phyloP scores from a whole-genome alignment of 345 rosid genomes.

The Euphorbia peplus region DNA sequence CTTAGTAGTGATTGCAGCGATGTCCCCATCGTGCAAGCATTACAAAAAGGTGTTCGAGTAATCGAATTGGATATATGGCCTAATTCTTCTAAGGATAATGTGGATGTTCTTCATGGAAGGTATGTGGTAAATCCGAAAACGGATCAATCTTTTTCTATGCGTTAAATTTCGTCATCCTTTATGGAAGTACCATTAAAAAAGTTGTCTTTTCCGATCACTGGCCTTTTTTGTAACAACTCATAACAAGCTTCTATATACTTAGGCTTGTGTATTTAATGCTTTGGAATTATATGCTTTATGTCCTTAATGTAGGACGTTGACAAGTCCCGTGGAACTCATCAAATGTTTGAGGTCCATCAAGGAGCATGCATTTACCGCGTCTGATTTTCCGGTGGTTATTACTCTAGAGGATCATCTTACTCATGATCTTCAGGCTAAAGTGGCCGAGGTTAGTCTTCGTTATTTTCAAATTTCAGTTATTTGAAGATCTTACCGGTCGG shows the following conservation, averaged over 20 bases:
- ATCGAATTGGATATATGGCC: slow-evolving; percentile 98
- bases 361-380: slow-evolving; percentile 69
- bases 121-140: slow-evolving; percentile 11
- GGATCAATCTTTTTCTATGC: not conserved
- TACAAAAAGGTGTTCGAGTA: slow-evolving; percentile 76
- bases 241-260: not conserved
- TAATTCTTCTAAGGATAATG: slow-evolving; percentile 56
- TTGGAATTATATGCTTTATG: slow-evolving; percentile 2
- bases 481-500: slow-evolving; percentile 4
- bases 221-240: not conserved
- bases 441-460: slow-evolving; percentile 55
- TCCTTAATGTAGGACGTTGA: slow-evolving; percentile 61
- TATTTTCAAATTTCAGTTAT: not conserved
- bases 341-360: slow-evolving; percentile 71
- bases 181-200: not conserved
- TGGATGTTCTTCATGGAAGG: slow-evolving; percentile 93
- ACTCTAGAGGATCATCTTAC: slow-evolving; percentile 98
- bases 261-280: not conserved
- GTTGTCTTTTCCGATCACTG: not conserved
- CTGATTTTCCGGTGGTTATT: slow-evolving; percentile 83
- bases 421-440: slow-evolving; percentile 79
- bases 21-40: slow-evolving; percentile 73
- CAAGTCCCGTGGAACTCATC: slow-evolving; percentile 67
- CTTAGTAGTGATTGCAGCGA: slow-evolving; percentile 94
- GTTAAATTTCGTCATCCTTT: not conserved